These are phyloP conservation scores for Microascus cirrosus DNA, from an alignment of 2,329 filamentous ascomycete species.

Conservation along the genomic window DNA sequence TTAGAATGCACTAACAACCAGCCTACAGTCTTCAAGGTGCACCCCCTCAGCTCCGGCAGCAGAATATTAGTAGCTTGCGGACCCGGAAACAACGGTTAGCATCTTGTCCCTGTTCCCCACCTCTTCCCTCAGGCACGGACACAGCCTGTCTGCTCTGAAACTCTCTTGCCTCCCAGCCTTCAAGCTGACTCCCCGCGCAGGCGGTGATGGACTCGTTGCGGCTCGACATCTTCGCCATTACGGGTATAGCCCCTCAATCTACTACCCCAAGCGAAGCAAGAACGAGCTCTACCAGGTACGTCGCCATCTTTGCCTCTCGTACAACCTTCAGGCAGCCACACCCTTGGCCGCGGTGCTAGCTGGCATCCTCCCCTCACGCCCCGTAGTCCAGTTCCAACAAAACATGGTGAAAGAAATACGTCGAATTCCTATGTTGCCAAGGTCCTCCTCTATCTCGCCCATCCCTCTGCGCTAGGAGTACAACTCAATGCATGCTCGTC, in stretches of 20 bases:
- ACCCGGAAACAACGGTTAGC: conserved; percentile 59
- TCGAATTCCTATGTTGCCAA: neutral
- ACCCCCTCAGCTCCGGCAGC: conserved; percentile 60
- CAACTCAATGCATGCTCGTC: neutral
- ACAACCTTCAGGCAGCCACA: neutral
- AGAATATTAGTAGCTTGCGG: conserved; percentile 83
- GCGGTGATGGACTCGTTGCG: conserved; percentile 89
- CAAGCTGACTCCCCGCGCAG: conserved; percentile 26
- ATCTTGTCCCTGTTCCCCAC: neutral
- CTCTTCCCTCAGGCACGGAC: neutral
- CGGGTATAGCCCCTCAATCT: conserved; percentile 79
- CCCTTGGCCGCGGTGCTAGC: neutral
- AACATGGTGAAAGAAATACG: neutral
- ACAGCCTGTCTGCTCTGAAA: neutral
- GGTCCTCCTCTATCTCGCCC: too few species aligned
- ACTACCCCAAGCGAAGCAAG: conserved; percentile 86
- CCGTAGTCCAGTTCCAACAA: neutral
- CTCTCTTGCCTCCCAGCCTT: neutral
- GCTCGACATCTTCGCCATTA: conserved; percentile 87
- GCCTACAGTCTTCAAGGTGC: conserved; percentile 64
- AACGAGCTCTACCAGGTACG: conserved; percentile 78
- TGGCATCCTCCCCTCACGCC: too few species aligned
- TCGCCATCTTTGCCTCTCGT: conserved; percentile 6
- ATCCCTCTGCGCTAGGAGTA: neutral
- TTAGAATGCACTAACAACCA: neutral